Conservation (phyloP, 73 alveolate species). For the Stentor coeruleus region DNA sequence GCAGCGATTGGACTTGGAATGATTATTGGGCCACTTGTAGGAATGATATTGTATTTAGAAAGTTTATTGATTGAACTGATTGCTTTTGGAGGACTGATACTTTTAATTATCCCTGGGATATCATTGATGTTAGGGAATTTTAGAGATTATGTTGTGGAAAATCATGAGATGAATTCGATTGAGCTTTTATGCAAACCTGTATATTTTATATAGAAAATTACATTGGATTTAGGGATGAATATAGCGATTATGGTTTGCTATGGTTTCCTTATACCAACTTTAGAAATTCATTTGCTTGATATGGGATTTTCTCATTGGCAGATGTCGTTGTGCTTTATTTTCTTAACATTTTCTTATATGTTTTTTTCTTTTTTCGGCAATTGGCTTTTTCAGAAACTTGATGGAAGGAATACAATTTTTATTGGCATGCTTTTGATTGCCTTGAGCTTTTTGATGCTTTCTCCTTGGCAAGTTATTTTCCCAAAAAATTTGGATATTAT, state of each 20-base stretch:
- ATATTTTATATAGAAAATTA: no score
- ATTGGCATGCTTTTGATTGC: background rate
- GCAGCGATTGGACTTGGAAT: background rate
- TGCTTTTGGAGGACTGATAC: background rate
- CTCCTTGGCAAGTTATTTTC: background rate
- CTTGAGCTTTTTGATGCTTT: background rate
- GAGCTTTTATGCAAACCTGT: background rate
- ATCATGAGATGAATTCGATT: background rate
- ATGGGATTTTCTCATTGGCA: background rate
- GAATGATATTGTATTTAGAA: background rate
- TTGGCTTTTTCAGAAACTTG: background rate
- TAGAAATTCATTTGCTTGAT: background rate
- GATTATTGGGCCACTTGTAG: slow-evolving; percentile 1
- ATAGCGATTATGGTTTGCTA: background rate
- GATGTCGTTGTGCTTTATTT: background rate
- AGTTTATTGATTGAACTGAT: background rate
- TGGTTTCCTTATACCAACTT: background rate
- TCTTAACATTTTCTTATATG: background rate
- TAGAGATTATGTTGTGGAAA: background rate
- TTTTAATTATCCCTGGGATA: background rate
- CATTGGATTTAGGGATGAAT: background rate
- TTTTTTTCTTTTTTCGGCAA: background rate
- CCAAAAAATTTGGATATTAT: background rate
- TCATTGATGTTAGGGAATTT: background rate
- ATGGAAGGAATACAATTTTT: background rate